Conservation (phyloP, 768 basidiomycete species). For the Boletus edulis region DNA sequence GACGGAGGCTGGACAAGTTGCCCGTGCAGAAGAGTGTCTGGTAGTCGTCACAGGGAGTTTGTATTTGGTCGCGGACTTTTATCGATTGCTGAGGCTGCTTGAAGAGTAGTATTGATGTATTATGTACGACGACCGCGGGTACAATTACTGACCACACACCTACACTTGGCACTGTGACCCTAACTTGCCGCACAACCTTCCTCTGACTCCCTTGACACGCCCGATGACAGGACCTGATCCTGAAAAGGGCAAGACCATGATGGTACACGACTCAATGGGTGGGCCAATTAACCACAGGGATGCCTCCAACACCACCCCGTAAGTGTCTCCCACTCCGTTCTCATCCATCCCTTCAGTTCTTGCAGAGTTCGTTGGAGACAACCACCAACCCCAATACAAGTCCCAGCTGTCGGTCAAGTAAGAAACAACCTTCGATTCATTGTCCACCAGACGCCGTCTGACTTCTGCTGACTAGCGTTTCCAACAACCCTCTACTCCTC, state of each 20-base stretch:
- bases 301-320: slow-evolving; percentile 24
- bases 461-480: slow-evolving; percentile 9
- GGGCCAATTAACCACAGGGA: slow-evolving; percentile 28
- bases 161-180: background rate
- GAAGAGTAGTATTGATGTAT: background rate
- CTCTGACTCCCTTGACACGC: slow-evolving; percentile 6
- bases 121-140: background rate
- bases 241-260: slow-evolving; percentile 9
- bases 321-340: slow-evolving; percentile 7
- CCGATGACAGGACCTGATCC: slow-evolving; percentile 9
- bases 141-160: background rate
- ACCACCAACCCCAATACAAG: slow-evolving; percentile 19
- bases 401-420: slow-evolving; percentile 14
- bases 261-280: slow-evolving; percentile 9
- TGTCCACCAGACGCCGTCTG: background rate
- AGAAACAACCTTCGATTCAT: slow-evolving; percentile 3
- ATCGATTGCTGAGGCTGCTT: slow-evolving; percentile 45
- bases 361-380: slow-evolving; percentile 18
- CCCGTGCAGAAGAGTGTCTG: slow-evolving; percentile 34
- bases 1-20: slow-evolving; percentile 25
- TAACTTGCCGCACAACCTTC: background rate
- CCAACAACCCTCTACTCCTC: background rate
- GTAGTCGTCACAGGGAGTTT: slow-evolving; percentile 86
- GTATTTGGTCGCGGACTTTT: slow-evolving; percentile 93
- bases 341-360: slow-evolving; percentile 4